phyloP scores from a whole-genome alignment of 1,284 basidiomycete species.

The Leccinum insolens region DNA sequence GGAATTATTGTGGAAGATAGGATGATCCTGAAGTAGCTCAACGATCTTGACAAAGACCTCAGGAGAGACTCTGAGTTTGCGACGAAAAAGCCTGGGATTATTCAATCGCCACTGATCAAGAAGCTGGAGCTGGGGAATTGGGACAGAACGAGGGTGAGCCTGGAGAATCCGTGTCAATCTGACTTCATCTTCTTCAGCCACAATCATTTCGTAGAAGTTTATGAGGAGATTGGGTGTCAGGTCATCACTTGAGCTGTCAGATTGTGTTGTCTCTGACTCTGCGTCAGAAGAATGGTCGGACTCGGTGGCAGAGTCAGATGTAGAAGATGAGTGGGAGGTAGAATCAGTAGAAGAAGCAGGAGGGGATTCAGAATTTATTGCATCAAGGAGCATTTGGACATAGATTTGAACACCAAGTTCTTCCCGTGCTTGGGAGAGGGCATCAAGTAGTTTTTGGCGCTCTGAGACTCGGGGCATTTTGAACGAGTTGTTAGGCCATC shows the following conservation, averaged over 20 bases:
- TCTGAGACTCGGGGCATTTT: neutral
- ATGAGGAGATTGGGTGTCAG: neutral
- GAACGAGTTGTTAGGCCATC: neutral
- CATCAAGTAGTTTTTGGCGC: neutral
- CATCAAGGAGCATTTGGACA: conserved; percentile 1
- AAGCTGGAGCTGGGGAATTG: conserved; percentile 10
- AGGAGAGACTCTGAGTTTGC: conserved; percentile 29
- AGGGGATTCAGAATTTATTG: neutral
- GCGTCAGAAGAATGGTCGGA: neutral
- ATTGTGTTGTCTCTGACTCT: neutral
- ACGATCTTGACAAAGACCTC: conserved; percentile 29
- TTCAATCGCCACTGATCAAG: conserved; percentile 17
- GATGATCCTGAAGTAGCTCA: conserved; percentile 9
- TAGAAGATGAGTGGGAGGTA: neutral
- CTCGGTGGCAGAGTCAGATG: neutral
- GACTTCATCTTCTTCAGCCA: conserved; percentile 7
- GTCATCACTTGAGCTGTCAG: neutral
- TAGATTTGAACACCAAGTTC: neutral
- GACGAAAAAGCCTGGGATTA: conserved; percentile 24
- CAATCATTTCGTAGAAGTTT: neutral
- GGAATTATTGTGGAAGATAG: conserved; percentile 23
- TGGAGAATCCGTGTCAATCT: conserved; percentile 1
- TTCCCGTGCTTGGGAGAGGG: neutral
- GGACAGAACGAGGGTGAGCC: neutral
- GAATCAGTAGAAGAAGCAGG: neutral